A percentile compares a stretch with the other conserved stretches of the same genome.
phyloP scores from a whole-genome alignment of 73 alveolate genomes.

The Loxodes magnus region DNA sequence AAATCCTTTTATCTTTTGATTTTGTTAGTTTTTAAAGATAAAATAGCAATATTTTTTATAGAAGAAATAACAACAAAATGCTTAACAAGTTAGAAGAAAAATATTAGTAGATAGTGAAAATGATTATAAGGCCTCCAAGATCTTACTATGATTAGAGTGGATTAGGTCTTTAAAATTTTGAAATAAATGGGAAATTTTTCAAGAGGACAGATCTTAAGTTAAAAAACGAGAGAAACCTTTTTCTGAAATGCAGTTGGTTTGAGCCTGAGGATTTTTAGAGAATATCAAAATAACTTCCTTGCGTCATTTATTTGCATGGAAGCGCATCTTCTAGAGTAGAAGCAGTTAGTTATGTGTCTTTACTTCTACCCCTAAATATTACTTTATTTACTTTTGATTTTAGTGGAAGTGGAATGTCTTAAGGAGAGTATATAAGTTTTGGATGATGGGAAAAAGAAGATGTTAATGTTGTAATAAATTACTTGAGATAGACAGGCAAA shows the following conservation, averaged over 20 bases:
- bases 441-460: constrained; percentile 47
- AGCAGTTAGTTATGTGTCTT: constrained; percentile 34
- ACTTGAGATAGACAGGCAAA: constrained; percentile 19
- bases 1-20: no score
- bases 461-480: constrained; percentile 42
- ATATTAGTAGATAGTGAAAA: constrained; percentile 82
- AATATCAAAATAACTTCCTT: constrained; percentile 36
- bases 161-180: constrained; percentile 26
- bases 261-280: constrained; percentile 7
- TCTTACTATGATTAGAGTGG: constrained; percentile 54
- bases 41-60: no score
- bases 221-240: constrained; percentile 13
- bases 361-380: constrained; percentile 51
- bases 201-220: constrained; percentile 20
- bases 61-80: no score
- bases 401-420: constrained; percentile 53
- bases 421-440: constrained; percentile 44
- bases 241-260: constrained; percentile 20
- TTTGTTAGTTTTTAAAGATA: no score
- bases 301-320: constrained; percentile 73
- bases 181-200: constrained; percentile 1
- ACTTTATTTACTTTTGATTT: constrained; percentile 56
- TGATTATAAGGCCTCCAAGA: constrained; percentile 97
- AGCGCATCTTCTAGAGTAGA: constrained; percentile 55
- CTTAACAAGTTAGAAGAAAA: constrained; percentile 45